Evolutionary conservation across 306 rosid species (phyloP).

Genomic region (Acacia confusa): DNA sequence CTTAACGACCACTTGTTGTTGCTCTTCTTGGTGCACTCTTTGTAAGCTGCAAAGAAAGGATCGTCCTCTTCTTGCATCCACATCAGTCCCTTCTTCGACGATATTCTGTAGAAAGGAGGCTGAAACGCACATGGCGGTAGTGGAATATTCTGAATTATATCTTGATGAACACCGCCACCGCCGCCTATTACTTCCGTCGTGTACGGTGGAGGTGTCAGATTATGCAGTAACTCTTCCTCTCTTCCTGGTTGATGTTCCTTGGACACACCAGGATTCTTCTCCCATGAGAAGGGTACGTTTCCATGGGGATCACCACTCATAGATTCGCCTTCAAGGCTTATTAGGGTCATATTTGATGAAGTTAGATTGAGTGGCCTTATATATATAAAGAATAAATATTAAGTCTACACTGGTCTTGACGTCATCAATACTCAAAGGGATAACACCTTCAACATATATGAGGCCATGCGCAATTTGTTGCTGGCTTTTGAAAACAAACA

Average conservation of each 20-base stretch:
- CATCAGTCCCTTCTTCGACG: conserved; percentile 35
- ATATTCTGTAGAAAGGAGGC: conserved; percentile 44
- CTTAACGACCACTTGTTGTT: background rate
- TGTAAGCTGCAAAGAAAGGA: conserved; percentile 62
- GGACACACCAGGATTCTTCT: conserved; percentile 65
- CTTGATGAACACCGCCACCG: conserved; percentile 28
- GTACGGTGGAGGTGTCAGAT: conserved; percentile 66
- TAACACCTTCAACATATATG: conserved; percentile 26
- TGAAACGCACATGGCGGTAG: conserved; percentile 76
- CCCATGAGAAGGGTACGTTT: conserved; percentile 78
- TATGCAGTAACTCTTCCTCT: conserved; percentile 21
- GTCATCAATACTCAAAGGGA: background rate
- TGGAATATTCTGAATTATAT: conserved; percentile 47
- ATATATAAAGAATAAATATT: background rate
- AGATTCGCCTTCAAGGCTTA: background rate
- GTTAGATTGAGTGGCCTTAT: background rate
- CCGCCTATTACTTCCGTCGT: conserved; percentile 4
- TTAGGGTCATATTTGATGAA: background rate
- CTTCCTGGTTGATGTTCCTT: conserved; percentile 22
- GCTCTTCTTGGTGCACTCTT: conserved; percentile 45
- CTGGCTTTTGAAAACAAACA: background rate
- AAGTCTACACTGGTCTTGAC: background rate
- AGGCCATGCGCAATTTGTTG: background rate
- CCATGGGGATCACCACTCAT: conserved; percentile 19
- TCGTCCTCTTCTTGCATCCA: conserved; percentile 35